phyloP scores from a whole-genome alignment of 2,329 filamentous ascomycete genomes.

The Aspergillus proliferans region DNA sequence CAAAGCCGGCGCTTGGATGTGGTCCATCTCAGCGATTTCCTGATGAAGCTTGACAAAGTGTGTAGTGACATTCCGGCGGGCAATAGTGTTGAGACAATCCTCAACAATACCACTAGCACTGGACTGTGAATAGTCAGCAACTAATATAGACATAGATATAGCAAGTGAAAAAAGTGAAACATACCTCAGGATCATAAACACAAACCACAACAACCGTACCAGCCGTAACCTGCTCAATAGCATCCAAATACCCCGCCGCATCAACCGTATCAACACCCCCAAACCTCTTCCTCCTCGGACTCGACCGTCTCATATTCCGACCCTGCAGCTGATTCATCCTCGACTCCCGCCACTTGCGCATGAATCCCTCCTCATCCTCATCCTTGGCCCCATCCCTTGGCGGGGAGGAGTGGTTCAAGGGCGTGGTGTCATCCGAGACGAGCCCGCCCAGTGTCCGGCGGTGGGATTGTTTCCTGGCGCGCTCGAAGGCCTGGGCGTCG shows the following conservation, averaged over 20 bases:
- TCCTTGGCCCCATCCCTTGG: constrained; percentile 28
- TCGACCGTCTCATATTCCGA: constrained; percentile 61
- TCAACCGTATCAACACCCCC: constrained; percentile 79
- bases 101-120: constrained; percentile 74
- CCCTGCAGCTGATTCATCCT: constrained; percentile 70
- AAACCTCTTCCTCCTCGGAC: constrained; percentile 70
- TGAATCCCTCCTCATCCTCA: constrained; percentile 67
- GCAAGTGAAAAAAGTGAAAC: constrained; percentile 21
- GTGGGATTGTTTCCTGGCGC: constrained; percentile 43
- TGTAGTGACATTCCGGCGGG: constrained; percentile 61
- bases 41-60: constrained; percentile 90
- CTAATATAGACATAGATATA: background rate
- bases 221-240: constrained; percentile 78
- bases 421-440: constrained; percentile 11
- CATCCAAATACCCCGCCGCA: constrained; percentile 87
- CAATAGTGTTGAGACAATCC: constrained; percentile 67
- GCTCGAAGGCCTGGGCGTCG: constrained; percentile 45
- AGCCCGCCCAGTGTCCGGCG: constrained; percentile 36
- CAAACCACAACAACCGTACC: constrained; percentile 87
- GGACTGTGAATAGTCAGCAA: constrained; percentile 49
- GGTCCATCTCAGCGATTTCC: constrained; percentile 89
- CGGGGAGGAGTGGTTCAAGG: constrained; percentile 20
- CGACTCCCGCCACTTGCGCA: constrained; percentile 77
- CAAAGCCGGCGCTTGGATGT: constrained; percentile 77
- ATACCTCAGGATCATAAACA: constrained; percentile 81